Conservation (phyloP, 805 yeast species). For the Candida xiaguanensis region DNA sequence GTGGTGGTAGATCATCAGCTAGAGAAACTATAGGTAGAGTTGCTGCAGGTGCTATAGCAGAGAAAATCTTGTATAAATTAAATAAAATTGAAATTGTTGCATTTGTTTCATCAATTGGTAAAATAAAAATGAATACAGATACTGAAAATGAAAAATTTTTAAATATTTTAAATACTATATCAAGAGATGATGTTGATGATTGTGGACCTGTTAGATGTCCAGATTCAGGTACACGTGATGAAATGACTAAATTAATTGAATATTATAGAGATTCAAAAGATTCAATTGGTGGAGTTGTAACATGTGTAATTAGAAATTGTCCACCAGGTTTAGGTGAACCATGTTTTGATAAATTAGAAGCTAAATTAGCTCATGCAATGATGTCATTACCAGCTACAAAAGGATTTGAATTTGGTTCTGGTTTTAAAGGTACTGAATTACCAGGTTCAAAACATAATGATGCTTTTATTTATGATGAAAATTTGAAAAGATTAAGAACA, state of each 20-base stretch:
- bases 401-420: constrained; percentile 97
- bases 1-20: constrained; percentile 97
- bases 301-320: constrained; percentile 91
- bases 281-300: constrained; percentile 96
- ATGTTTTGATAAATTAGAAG: constrained; percentile 94
- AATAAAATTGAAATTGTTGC: constrained; percentile 92
- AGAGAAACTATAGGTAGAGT: constrained; percentile 98
- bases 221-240: constrained; percentile 61
- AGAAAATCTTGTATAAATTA: constrained; percentile 66
- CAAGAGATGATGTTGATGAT: constrained; percentile 85
- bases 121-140: constrained; percentile 70
- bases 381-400: constrained; percentile 95
- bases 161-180: constrained; percentile 64
- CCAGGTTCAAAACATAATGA: constrained; percentile 96
- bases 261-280: constrained; percentile 80
- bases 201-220: constrained; percentile 95
- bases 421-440: constrained; percentile 82
- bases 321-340: constrained; percentile 99
- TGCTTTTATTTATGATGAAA: constrained; percentile 63
- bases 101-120: constrained; percentile 91
- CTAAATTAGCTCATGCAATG: constrained; percentile 96
- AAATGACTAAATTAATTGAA: constrained; percentile 86
- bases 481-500: constrained; percentile 68
- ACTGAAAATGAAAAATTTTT: constrained; percentile 63
- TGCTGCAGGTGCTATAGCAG: constrained; percentile 98